Percentiles rank a stretch among this genome's conserved stretches.
phyloP scores from a whole-genome alignment of 78 protist species.

The Tieghemostelium lacteum region DNA sequence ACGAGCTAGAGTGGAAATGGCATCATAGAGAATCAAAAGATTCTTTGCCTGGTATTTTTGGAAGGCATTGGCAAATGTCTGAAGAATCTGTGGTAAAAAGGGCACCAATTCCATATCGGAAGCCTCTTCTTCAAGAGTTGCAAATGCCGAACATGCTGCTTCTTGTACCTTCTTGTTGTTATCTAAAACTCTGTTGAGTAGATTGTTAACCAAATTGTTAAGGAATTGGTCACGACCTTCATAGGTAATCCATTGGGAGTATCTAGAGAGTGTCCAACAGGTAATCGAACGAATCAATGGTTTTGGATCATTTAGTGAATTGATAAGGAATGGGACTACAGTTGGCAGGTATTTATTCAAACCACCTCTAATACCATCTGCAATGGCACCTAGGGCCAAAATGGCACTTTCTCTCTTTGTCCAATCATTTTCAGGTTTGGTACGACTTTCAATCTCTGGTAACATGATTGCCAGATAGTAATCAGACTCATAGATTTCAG shows the following conservation, averaged over 20 bases:
- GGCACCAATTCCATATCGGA: constrained; percentile 33
- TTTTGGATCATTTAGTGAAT: constrained; percentile 78
- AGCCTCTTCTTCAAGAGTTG: constrained; percentile 90
- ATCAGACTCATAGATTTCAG: constrained; percentile 46
- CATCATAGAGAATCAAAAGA: constrained; percentile 89
- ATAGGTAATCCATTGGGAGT: constrained; percentile 54
- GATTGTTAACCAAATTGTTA: constrained; percentile 31
- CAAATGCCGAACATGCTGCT: constrained; percentile 93
- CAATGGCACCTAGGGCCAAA: constrained; percentile 88
- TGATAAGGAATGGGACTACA: constrained; percentile 78
- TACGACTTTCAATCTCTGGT: constrained; percentile 72
- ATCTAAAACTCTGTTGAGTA: constrained; percentile 85
- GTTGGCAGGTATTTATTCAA: constrained; percentile 55
- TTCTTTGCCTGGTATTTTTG: constrained; percentile 87
- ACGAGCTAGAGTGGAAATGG: constrained; percentile 88
- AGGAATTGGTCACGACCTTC: constrained; percentile 6
- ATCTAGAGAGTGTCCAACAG: constrained; percentile 93
- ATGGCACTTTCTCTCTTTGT: constrained; percentile 83
- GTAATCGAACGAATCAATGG: constrained; percentile 88
- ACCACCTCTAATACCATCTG: constrained; percentile 82
- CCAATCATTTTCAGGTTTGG: constrained; percentile 24
- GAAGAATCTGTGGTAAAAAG: constrained; percentile 68
- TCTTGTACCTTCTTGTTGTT: constrained; percentile 91
- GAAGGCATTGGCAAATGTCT: constrained; percentile 83
- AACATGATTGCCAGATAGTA: constrained; percentile 74